Evolutionary conservation across 2,329 filamentous ascomycete genomes (phyloP).

Genomic region (Golovinomyces cichoracearum): DNA sequence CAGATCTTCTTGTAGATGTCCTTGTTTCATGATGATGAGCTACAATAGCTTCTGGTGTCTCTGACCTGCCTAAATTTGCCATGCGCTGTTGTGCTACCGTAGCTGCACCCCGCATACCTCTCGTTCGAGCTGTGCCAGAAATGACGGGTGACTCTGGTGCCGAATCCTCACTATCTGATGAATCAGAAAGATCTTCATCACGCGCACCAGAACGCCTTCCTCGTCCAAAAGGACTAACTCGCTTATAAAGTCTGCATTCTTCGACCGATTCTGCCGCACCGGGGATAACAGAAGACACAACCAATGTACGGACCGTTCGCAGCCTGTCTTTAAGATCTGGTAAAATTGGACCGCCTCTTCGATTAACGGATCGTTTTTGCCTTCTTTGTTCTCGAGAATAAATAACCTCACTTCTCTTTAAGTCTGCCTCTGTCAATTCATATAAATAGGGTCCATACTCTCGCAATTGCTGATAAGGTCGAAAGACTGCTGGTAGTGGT

Average conservation of each 20-base stretch:
- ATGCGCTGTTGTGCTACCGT: slow-evolving; percentile 69
- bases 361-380: slow-evolving; percentile 85
- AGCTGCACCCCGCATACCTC: slow-evolving; percentile 72
- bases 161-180: slow-evolving; percentile 77
- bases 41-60: slow-evolving; percentile 57
- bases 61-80: slow-evolving; percentile 55
- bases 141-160: slow-evolving; percentile 62
- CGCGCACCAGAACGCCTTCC: slow-evolving; percentile 28
- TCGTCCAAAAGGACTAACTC: slow-evolving; percentile 31
- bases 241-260: slow-evolving; percentile 68
- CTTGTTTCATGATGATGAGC: slow-evolving; percentile 49
- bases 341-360: slow-evolving; percentile 69
- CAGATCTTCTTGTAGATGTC: slow-evolving; percentile 30
- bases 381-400: slow-evolving; percentile 81
- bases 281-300: slow-evolving; percentile 79
- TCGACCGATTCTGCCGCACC: slow-evolving; percentile 59
- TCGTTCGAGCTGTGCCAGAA: slow-evolving; percentile 53
- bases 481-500: slow-evolving; percentile 58
- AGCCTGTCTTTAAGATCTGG: slow-evolving; percentile 93
- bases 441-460: slow-evolving; percentile 86
- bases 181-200: slow-evolving; percentile 46
- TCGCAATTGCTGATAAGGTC: slow-evolving; percentile 75
- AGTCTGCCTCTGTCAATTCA: slow-evolving; percentile 69
- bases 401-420: slow-evolving; percentile 74
- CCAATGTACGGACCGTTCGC: slow-evolving; percentile 70